Evolutionary conservation across 2,329 filamentous ascomycete genomes (phyloP), one percentile per base, ranked within the genome.

Genomic region (Alternaria sp.): DNA sequence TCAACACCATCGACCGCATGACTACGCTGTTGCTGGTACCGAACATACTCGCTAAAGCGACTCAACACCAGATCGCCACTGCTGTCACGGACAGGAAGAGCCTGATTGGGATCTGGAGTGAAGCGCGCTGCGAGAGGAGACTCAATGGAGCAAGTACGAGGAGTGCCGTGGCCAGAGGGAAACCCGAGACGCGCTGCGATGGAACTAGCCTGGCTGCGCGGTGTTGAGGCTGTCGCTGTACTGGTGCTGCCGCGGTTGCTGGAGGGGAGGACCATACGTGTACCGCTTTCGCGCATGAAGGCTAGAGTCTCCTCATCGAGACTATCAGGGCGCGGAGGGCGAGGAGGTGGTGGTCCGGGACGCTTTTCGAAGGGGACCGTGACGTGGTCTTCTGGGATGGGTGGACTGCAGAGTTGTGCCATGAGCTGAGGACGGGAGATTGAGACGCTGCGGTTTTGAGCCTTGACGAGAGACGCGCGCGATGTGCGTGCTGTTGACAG

Each of bases 401-500:
- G 56, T 0, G 54, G 28, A 49, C 15, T 55, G 12, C 55, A 60
- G 13, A 44, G 26, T 23, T 67, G 65, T 0, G 62, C 47, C 30
- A 59, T 49, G 30, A 62, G 64, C 5, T 57, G 45, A 2, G 73
- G 71, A 1, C 65, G 63, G 4, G 69, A 71, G 10, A 75, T 72
- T 21, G 57, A 61, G 6, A 50, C 7, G 12, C 12, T 50, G 10
- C 54, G 54, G 15, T 43, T 43, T 17, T 60, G 23, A n/a, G 40
- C 10, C 44, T 46, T 54, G 10, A 4, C n/a, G 25, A 57, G 44
- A 2, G 57, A 65, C 10, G 40, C 62, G 28, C 59, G 68, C 6
- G 59, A 50, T 12, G 30, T 26, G 13, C 59, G 68, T 8, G 40
- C 21, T 6, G 60, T 54, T n/a, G 49, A 40, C 4, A 46, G 13